A percentile compares a stretch with the other conserved stretches of the same genome.
Evolutionary conservation across 2,329 filamentous ascomycete genomes (phyloP).

Genomic region (Beauveria medogensis): DNA sequence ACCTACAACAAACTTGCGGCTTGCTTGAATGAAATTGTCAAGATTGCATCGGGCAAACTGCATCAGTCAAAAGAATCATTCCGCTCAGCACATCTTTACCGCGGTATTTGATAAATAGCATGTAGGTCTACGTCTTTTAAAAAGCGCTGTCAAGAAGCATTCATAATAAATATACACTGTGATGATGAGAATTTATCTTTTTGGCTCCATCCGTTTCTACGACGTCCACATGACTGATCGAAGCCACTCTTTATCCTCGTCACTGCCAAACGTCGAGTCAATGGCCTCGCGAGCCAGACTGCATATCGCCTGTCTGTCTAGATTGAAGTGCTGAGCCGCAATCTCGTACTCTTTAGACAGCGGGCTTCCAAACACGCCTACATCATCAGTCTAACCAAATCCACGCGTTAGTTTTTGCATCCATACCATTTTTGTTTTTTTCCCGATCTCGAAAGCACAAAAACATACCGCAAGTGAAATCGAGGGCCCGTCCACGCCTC

Average conservation of each 20-base stretch:
- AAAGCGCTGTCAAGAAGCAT: not conserved
- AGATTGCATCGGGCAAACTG: not conserved
- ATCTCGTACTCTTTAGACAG: conserved; percentile 71
- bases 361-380: conserved; percentile 70
- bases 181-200: not conserved
- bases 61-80: conserved; percentile 1
- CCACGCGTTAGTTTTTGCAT: too few species aligned
- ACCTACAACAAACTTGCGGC: not conserved
- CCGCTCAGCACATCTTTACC: conserved; percentile 7
- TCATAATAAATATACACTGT: not conserved
- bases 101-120: conserved; percentile 5
- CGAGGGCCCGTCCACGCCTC: conserved; percentile 44
- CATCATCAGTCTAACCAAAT: conserved; percentile 62
- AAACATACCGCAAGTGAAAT: conserved; percentile 61
- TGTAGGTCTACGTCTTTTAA: not conserved
- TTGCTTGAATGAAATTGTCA: not conserved
- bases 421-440: too few species aligned
- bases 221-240: conserved; percentile 39
- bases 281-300: conserved; percentile 53
- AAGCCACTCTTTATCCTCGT: conserved; percentile 52
- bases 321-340: conserved; percentile 60
- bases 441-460: too few species aligned
- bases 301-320: conserved; percentile 40
- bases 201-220: not conserved
- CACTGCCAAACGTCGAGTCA: conserved; percentile 57